Base-by-base conservation (phyloP, 352 stramenopile species). In the Globisporangium mamillatum region DNA sequence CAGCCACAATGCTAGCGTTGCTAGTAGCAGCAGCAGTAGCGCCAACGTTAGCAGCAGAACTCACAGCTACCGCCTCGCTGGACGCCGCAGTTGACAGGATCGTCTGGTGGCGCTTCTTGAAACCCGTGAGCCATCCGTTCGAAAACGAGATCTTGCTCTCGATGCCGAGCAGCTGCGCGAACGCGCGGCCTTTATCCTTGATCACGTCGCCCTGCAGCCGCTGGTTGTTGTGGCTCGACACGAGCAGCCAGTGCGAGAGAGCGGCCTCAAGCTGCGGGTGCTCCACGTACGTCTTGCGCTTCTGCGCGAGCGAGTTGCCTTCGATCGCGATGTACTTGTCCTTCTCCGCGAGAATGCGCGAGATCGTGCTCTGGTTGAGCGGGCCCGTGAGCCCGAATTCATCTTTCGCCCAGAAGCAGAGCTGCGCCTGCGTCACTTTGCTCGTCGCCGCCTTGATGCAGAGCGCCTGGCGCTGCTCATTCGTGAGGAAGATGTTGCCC, bases 141-240 rank as follows among this genome's bases (percentile, higher is more conserved):
- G 71, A 76, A 59, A 76, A 76, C 59, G 71, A 68, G 41, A 76
- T 69, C 66, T 76, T 72, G 53, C 50, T 61, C 32, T 74, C 71
- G 53, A 74, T 65, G 20, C 68, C 71, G 44, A 74, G 67, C 24
- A 67, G 18, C 44, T 63, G 62, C 34, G 67, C 70, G 14, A 76
- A 67, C 20, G 60, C 71, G 20, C 64, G 67, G 4, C 67, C 71
- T 24, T 76, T 76, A 36, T 76, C 71, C 57, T 76, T 74, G 68
- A 76, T 76, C n/a, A 67, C 34, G 36, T 76, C 68, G 22, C 71
- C 71, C n/a, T 69, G 66, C 32, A 76, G 52, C 57, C 70, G 69
- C 52, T 63, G 58, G 20, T 64, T 64, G 46, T 67, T 63, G 67
- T 76, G 71, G 53, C 70, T 71, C n/a, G 59, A 52, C 22, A 73